phyloP scores from a whole-genome alignment of 2,329 filamentous ascomycete genomes.

The Fusarium bulbicola region DNA sequence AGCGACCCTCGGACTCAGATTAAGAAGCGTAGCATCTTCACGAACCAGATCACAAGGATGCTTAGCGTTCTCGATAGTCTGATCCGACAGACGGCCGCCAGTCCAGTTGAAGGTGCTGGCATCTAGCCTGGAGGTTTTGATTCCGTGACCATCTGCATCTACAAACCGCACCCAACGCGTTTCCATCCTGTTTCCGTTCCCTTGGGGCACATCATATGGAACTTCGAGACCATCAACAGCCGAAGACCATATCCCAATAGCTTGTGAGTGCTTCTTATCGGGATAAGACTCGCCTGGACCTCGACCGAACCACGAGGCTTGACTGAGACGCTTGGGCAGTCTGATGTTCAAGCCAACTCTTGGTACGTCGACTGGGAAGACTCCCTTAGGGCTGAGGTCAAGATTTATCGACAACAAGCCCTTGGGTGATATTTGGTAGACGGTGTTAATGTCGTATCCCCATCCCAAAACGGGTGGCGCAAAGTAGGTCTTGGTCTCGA shows the following conservation, averaged over 20 bases:
- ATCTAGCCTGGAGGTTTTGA: not conserved
- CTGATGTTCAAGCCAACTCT: conserved; percentile 3
- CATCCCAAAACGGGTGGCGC: conserved; percentile 11
- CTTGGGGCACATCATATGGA: not conserved
- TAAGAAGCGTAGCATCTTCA: conserved; percentile 1
- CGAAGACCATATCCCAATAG: not conserved
- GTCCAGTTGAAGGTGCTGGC: not conserved
- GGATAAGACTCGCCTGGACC: conserved; percentile 11
- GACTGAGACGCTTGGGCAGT: not conserved
- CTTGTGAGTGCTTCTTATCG: not conserved
- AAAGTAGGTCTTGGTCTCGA: not conserved
- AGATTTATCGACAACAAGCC: not conserved
- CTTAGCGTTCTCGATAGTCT: not conserved
- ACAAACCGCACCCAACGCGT: conserved; percentile 5
- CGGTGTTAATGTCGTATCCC: conserved; percentile 2
- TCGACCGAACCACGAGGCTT: not conserved
- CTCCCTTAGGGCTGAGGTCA: not conserved
- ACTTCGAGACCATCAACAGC: not conserved
- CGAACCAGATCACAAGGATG: conserved; percentile 1
- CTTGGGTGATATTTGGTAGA: not conserved
- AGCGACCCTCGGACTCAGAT: not conserved
- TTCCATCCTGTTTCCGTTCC: conserved; percentile 4
- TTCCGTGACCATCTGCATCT: not conserved
- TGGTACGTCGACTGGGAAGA: not conserved
- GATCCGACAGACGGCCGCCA: not conserved